Evolutionary conservation across 768 basidiomycete genomes (phyloP), one percentile per base, ranked within the genome.

Genomic region (Fomitopsis serialis): DNA sequence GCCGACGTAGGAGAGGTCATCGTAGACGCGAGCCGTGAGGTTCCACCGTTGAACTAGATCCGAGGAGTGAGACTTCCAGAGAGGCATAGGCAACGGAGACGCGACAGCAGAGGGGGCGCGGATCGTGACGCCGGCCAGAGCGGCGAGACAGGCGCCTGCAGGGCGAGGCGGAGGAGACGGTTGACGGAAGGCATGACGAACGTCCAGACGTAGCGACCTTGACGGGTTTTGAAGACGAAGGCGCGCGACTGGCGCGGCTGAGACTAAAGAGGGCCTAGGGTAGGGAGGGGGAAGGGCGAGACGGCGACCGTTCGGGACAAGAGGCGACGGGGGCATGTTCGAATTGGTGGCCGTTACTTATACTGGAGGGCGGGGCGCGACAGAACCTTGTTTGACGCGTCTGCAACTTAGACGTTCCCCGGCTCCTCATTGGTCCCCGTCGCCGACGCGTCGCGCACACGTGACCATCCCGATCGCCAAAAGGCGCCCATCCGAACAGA

Each of bases 81-180:
- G 23, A 17, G 63, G 50, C 23, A 64, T 40, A n/a, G 70, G 65
- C 21, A 62, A 12, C 23, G 65, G 65, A 15, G 58, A 54, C 7
- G 70, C 72, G 34, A 66, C 44, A 21, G 59, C 62, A 11, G 53
- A 42, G 5, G 58, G 53, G 19, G 63, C 52, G 4, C 55, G 35
- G n/a, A 61, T 27, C n/a, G 55, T 48, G 15, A 59, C 43, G 48
- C 70, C 67, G 55, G 70, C 57, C 52, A 74, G 61, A 43, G 70
- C 62, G 45, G 70, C 63, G 58, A 80, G 67, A 53, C 64, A 68
- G 55, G 72, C 45, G 73, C 69, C 61, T 76, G 68, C 46, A 77
- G 61, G 52, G 70, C 71, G 62, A 77, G 54, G 56, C 73, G 63
- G 55, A 75, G 52, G 58, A 70, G 65, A 57, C 70, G 74, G 61